Evolutionary conservation across 1,284 basidiomycete genomes (phyloP).

Genomic region (Afroboletus lepidellus): DNA sequence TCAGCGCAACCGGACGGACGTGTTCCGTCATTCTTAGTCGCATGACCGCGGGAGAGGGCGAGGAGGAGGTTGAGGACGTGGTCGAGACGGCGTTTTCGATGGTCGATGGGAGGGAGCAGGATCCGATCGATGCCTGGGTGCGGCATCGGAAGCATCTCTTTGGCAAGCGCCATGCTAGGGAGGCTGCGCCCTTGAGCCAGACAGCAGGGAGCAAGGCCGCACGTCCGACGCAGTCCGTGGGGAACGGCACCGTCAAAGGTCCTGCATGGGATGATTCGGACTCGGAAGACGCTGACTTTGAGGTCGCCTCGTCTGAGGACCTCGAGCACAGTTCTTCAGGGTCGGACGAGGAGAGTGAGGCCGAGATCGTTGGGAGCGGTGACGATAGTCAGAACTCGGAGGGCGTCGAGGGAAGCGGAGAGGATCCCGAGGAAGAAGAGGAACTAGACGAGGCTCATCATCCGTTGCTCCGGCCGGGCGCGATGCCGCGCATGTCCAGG

Average conservation of each 20-base stretch:
- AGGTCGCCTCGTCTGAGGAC: conserved; percentile 34
- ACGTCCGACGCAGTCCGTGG: conserved; percentile 8
- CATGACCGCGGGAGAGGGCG: conserved; percentile 25
- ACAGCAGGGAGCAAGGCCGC: conserved; percentile 8
- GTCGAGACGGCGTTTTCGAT: conserved; percentile 67
- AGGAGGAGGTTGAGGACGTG: conserved; percentile 40
- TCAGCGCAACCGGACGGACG: conserved; percentile 65
- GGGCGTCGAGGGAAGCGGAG: conserved; percentile 24
- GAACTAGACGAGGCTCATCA: conserved; percentile 55
- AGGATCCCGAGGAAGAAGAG: conserved; percentile 37
- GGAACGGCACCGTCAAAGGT: conserved; percentile 33
- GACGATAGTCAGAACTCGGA: conserved; percentile 18
- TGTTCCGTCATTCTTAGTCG: conserved; percentile 61
- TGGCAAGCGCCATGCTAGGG: conserved; percentile 37
- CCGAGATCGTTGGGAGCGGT: conserved; percentile 15
- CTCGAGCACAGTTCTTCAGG: conserved; percentile 21
- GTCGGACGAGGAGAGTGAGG: conserved; percentile 22
- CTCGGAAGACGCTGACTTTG: conserved; percentile 54
- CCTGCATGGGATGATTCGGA: conserved; percentile 46
- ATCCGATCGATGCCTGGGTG: conserved; percentile 64
- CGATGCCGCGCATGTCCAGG: conserved; percentile 65
- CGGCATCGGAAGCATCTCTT: conserved; percentile 55
- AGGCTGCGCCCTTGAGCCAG: not conserved
- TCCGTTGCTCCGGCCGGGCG: conserved; percentile 62
- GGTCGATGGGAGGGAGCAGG: conserved; percentile 68